Percentiles rank a stretch among this genome's conserved stretches.
phyloP scores from a whole-genome alignment of 164 flowering plant species.

The Tinospora cordifolia region DNA sequence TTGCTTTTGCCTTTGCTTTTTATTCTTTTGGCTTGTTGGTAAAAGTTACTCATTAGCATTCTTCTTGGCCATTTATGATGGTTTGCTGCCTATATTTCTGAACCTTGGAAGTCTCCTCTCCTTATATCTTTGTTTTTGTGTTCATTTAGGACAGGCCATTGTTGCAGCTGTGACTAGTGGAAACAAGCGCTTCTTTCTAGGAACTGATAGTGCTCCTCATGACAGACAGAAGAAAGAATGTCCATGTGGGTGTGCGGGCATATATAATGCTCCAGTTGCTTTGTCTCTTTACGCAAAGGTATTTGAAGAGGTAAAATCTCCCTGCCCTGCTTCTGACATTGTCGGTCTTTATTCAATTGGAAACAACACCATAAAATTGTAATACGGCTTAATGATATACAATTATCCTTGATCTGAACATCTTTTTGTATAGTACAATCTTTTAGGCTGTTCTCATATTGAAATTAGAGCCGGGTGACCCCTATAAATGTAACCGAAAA shows the following conservation, averaged over 20 bases:
- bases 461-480: background rate
- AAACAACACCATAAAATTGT: background rate
- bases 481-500: background rate
- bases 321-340: background rate
- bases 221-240: slow-evolving; percentile 71
- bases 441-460: background rate
- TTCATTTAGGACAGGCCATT: slow-evolving; percentile 69
- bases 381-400: background rate
- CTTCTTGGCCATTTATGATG: background rate
- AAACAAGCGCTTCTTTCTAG: slow-evolving; percentile 74
- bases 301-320: slow-evolving; percentile 81
- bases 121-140: slow-evolving; percentile 6
- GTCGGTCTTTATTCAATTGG: background rate
- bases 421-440: background rate
- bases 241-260: slow-evolving; percentile 94
- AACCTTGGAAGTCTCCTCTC: background rate
- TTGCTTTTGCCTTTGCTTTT: too few species aligned
- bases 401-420: background rate
- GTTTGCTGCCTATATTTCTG: background rate
- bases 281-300: slow-evolving; percentile 79
- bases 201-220: slow-evolving; percentile 99
- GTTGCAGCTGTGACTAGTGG: slow-evolving; percentile 92
- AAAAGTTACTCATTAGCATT: too few species aligned
- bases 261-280: slow-evolving; percentile 85
- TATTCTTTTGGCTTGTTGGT: too few species aligned